phyloP scores from a whole-genome alignment of 129 eudicot species.

The Glebionis coronaria region DNA sequence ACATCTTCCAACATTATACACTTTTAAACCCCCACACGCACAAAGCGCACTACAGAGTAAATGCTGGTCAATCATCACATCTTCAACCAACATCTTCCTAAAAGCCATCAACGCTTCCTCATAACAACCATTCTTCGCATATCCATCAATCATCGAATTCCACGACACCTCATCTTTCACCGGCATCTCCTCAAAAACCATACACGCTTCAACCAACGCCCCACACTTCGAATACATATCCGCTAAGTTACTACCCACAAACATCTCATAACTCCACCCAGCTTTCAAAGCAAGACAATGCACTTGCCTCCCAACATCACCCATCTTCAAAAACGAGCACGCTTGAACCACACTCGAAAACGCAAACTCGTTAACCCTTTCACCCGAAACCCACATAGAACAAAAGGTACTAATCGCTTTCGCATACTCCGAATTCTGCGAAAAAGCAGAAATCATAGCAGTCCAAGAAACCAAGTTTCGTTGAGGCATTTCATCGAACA shows the following conservation, averaged over 20 bases:
- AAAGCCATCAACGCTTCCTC: conserved; percentile 37
- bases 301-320: conserved; percentile 30
- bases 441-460: too few relatives aligned
- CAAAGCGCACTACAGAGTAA: conserved; percentile 28
- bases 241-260: conserved; percentile 48
- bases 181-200: conserved; percentile 28
- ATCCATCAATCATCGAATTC: too few relatives aligned
- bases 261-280: conserved; percentile 34
- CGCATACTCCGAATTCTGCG: conserved; percentile 9
- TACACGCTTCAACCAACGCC: conserved; percentile 16
- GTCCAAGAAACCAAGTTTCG: too few relatives aligned
- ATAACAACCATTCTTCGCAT: background rate
- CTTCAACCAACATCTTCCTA: conserved; percentile 30
- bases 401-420: conserved; percentile 25
- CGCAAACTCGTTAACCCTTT: conserved; percentile 36
- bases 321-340: background rate
- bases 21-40: conserved; percentile 29
- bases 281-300: conserved; percentile 34
- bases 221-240: conserved; percentile 41
- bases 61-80: conserved; percentile 26
- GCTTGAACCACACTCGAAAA: conserved; percentile 38
- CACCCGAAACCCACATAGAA: conserved; percentile 28
- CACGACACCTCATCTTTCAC: background rate
- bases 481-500: too few relatives aligned
- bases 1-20: conserved; percentile 23